Evolutionary conservation across 2,329 filamentous ascomycete genomes (phyloP).

Genomic region (Teratosphaeria pseudoeucalypti): DNA sequence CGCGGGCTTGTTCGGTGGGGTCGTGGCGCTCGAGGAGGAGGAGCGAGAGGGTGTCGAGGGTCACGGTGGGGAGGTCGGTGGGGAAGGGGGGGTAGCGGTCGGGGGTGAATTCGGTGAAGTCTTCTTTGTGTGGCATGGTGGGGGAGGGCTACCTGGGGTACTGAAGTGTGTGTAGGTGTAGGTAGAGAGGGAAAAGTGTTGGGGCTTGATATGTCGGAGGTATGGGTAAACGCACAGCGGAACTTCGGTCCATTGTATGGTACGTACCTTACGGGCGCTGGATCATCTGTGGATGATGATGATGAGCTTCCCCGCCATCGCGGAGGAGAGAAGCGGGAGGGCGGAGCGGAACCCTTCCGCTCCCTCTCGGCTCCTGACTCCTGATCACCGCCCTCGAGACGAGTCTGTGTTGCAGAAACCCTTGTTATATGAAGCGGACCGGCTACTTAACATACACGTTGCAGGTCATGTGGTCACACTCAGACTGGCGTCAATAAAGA

Average conservation of each 20-base stretch:
- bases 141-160: not conserved
- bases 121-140: slow-evolving; percentile 23
- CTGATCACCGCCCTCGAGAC: too few relatives aligned
- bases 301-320: not conserved
- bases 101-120: slow-evolving; percentile 21
- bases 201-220: not conserved
- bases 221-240: not conserved
- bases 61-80: slow-evolving; percentile 16
- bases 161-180: not conserved
- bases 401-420: too few relatives aligned
- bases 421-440: too few relatives aligned
- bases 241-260: not conserved
- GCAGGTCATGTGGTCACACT: too few relatives aligned
- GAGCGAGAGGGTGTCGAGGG: slow-evolving; percentile 29
- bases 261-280: not conserved
- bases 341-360: not conserved
- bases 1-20: slow-evolving; percentile 25
- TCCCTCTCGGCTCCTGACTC: not conserved
- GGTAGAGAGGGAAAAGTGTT: not conserved
- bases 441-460: too few relatives aligned
- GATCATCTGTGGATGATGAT: not conserved
- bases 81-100: slow-evolving; percentile 33
- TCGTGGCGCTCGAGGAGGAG: slow-evolving; percentile 28
- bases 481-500: too few relatives aligned
- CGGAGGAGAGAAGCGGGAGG: not conserved